Conservation (phyloP, 306 rosid species). For the Glycine latifolia region DNA sequence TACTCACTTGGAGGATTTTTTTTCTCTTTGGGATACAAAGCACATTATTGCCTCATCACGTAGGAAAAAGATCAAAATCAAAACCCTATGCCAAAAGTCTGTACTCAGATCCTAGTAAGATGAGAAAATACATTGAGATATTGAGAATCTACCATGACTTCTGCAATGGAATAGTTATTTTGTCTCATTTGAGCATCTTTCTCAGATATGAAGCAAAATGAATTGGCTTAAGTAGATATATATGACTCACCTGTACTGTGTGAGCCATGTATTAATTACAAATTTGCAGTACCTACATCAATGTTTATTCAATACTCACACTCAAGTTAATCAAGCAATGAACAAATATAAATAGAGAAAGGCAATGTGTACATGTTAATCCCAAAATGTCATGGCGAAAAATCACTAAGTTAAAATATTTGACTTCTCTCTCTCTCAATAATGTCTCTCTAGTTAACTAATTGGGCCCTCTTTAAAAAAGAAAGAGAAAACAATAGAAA, state of each 20-base stretch:
- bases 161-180: constrained; percentile 56
- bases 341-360: constrained; percentile 31
- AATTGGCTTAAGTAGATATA: not conserved
- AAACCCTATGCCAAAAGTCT: constrained; percentile 45
- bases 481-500: constrained; percentile 29
- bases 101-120: constrained; percentile 47
- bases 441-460: constrained; percentile 17
- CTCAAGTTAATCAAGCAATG: constrained; percentile 20
- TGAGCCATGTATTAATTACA: constrained; percentile 21
- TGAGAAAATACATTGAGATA: constrained; percentile 52
- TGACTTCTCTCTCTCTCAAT: not conserved
- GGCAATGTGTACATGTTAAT: not conserved
- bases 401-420: constrained; percentile 30
- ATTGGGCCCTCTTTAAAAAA: constrained; percentile 1
- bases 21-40: constrained; percentile 4
- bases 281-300: not conserved
- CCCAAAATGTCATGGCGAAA: constrained; percentile 25
- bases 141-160: constrained; percentile 60
- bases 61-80: constrained; percentile 45
- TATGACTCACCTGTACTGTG: constrained; percentile 17
- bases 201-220: constrained; percentile 21
- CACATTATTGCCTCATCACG: constrained; percentile 44
- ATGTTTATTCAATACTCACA: not conserved
- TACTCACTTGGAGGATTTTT: not conserved
- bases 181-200: constrained; percentile 50